A percentile compares a stretch with the other conserved stretches of the same genome.
Conservation (phyloP, 441 rosid species). For the Pelargonium myrrhifolium region DNA sequence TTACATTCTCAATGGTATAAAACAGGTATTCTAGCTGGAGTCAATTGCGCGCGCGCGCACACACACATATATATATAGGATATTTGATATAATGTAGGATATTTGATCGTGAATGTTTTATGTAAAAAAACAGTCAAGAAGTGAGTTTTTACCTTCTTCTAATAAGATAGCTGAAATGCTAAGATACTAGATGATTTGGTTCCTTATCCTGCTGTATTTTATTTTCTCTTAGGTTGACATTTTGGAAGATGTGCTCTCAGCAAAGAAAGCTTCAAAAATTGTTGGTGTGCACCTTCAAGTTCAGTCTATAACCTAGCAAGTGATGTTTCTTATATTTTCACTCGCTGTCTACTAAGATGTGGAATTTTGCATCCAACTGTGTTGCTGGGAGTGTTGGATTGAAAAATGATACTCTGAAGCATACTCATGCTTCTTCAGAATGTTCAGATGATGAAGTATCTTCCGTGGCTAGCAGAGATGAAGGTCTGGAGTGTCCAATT, state of each 20-base stretch:
- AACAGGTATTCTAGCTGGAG: too few relatives aligned
- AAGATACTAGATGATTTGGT: neutral
- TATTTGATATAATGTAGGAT: too few relatives aligned
- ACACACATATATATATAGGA: too few relatives aligned
- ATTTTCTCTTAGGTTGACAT: slow-evolving; percentile 18
- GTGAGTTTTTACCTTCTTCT: too few relatives aligned
- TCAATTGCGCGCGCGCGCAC: too few relatives aligned
- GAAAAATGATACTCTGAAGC: slow-evolving; percentile 28
- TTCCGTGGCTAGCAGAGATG: slow-evolving; percentile 41
- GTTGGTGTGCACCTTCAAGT: neutral
- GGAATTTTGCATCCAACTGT: slow-evolving; percentile 73
- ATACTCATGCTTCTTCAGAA: slow-evolving; percentile 33
- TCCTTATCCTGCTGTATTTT: neutral
- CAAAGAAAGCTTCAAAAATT: neutral
- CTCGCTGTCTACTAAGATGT: slow-evolving; percentile 31
- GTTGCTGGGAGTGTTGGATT: slow-evolving; percentile 48
- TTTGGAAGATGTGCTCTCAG: neutral
- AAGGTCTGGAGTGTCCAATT: slow-evolving; percentile 69
- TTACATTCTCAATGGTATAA: too few relatives aligned
- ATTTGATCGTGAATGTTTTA: too few relatives aligned
- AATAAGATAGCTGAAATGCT: too few relatives aligned
- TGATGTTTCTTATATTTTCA: neutral
- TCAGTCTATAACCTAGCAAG: neutral
- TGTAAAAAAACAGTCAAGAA: too few relatives aligned
- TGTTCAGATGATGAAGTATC: slow-evolving; percentile 65